Percentiles rank a stretch among this genome's conserved stretches.
Conservation (phyloP, 805 yeast genomes). For the Candida vaughaniae region DNA sequence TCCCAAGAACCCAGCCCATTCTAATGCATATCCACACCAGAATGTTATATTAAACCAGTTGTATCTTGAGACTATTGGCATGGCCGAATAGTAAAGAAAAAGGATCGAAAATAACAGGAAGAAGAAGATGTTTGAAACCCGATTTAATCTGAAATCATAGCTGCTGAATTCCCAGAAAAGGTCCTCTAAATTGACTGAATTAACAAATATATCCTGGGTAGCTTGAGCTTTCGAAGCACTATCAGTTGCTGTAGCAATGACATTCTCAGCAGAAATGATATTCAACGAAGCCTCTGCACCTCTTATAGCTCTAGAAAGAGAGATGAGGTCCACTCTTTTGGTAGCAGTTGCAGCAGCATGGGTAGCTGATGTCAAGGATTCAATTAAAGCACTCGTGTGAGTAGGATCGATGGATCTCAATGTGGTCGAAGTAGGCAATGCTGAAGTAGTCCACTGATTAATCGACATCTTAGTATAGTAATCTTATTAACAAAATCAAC, state of each 20-base stretch:
- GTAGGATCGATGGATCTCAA: constrained; percentile 18
- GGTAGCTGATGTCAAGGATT: constrained; percentile 18
- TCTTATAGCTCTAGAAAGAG: constrained; percentile 22
- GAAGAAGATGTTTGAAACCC: constrained; percentile 31
- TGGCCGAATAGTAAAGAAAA: constrained; percentile 19
- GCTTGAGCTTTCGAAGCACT: constrained; percentile 23
- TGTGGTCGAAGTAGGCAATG: constrained; percentile 27
- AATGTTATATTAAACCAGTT: constrained; percentile 38
- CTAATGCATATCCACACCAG: constrained; percentile 29
- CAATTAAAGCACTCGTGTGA: constrained; percentile 20
- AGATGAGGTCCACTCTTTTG: constrained; percentile 12
- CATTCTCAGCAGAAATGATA: constrained; percentile 28
- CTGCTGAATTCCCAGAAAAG: constrained; percentile 24
- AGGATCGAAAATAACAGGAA: constrained; percentile 23
- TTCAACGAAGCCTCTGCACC: constrained; percentile 36
- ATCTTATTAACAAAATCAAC: too few relatives aligned
- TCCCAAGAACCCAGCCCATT: constrained; percentile 35
- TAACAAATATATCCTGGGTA: constrained; percentile 28
- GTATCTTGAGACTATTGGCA: constrained; percentile 30
- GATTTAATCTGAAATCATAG: constrained; percentile 30
- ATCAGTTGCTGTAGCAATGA: constrained; percentile 37
- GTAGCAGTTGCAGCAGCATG: constrained; percentile 11
- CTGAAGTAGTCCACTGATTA: constrained; percentile 24
- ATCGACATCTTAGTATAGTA: too few relatives aligned
- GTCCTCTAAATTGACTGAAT: constrained; percentile 27